A percentile compares a stretch with the other conserved stretches of the same genome.
Conservation (phyloP, 2,329 filamentous ascomycete species). For the Escovopsis sp. region DNA sequence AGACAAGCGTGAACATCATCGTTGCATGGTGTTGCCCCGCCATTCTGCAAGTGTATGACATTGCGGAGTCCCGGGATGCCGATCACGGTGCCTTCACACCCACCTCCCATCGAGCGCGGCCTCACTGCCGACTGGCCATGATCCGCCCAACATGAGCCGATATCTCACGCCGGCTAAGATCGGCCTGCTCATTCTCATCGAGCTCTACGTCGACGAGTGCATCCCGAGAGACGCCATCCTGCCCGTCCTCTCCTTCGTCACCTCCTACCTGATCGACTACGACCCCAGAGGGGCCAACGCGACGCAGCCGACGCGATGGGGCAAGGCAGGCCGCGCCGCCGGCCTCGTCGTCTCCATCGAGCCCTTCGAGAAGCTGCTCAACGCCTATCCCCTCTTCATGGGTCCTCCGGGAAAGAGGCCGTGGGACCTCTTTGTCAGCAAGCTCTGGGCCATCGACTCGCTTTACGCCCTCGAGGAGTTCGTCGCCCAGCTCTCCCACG, state of each 20-base stretch:
- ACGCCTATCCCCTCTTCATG: constrained; percentile 33
- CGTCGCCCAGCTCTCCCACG: constrained; percentile 42
- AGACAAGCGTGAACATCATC: too few relatives aligned
- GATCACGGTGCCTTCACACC: too few relatives aligned
- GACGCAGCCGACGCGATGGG: constrained; percentile 25
- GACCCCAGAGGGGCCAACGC: constrained; percentile 13
- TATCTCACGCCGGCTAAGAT: constrained; percentile 85
- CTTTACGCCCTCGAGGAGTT: constrained; percentile 68
- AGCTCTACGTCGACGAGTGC: constrained; percentile 61
- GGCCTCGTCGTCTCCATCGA: constrained; percentile 38
- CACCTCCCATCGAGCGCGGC: too few relatives aligned
- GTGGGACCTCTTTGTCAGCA: constrained; percentile 73
- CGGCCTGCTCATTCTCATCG: constrained; percentile 62
- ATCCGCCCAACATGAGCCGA: constrained; percentile 43
- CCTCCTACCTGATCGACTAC: constrained; percentile 49
- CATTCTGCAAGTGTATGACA: not conserved
- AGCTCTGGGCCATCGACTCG: constrained; percentile 71
- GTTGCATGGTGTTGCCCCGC: too few relatives aligned
- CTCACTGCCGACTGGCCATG: not conserved
- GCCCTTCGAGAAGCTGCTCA: constrained; percentile 44
- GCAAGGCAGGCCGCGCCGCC: constrained; percentile 32
- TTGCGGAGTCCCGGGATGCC: too few relatives aligned
- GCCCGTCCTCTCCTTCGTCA: constrained; percentile 63
- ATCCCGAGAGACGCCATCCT: constrained; percentile 57
- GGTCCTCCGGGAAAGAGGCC: constrained; percentile 60